phyloP scores from a whole-genome alignment of 768 basidiomycete genomes.

The Podaxis sp. region DNA sequence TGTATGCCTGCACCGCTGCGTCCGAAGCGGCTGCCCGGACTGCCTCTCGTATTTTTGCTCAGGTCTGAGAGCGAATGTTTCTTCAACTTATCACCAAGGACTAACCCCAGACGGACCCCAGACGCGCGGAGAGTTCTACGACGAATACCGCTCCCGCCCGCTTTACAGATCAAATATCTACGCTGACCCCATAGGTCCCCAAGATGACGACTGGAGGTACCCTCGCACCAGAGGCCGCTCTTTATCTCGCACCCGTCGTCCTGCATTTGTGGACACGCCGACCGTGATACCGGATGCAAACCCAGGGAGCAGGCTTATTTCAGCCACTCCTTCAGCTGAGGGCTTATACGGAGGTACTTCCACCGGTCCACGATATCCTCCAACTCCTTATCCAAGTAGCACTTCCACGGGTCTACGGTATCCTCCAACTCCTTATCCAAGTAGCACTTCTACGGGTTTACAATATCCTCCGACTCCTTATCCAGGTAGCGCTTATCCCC shows the following conservation, averaged over 20 bases:
- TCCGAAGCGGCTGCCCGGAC: slow-evolving; percentile 70
- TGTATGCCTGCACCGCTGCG: slow-evolving; percentile 46
- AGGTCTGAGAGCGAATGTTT: slow-evolving; percentile 41
- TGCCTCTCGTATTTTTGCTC: slow-evolving; percentile 56
- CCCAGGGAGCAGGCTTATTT: background rate
- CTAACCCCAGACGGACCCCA: slow-evolving; percentile 17
- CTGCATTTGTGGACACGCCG: slow-evolving; percentile 22
- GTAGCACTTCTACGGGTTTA: no score
- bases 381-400: background rate
- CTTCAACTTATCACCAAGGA: background rate
- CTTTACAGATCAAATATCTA: slow-evolving; percentile 17
- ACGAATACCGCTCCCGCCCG: slow-evolving; percentile 33
- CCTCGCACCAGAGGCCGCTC: slow-evolving; percentile 29
- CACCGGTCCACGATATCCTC: slow-evolving; percentile 15
- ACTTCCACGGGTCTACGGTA: no score
- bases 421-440: no score
- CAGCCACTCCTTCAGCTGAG: background rate
- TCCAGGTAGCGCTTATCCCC: slow-evolving; percentile 11
- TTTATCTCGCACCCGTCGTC: slow-evolving; percentile 19
- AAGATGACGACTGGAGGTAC: slow-evolving; percentile 7
- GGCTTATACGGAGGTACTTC: background rate
- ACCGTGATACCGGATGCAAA: slow-evolving; percentile 20
- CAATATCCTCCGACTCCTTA: background rate
- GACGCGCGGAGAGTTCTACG: slow-evolving; percentile 33
- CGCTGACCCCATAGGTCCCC: slow-evolving; percentile 6